These are phyloP conservation scores for Potentilla sterilis DNA, from an alignment of 306 rosid genomes.

Conservation along the genomic window DNA sequence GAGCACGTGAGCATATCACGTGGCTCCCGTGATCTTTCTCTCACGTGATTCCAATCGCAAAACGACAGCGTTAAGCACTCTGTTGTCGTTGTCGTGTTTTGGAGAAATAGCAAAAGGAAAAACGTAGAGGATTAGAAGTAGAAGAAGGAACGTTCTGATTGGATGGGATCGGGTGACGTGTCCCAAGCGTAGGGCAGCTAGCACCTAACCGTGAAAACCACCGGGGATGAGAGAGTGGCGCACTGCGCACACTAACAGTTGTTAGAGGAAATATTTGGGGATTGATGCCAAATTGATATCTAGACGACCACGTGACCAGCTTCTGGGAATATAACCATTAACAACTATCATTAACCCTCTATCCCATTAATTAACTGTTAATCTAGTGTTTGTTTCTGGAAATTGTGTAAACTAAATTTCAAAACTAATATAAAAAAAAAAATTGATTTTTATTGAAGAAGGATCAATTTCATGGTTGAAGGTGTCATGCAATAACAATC, in stretches of 20 bases:
- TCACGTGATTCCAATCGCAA: neutral
- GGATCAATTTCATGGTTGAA: too few species aligned
- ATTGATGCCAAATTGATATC: neutral
- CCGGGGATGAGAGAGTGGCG: neutral
- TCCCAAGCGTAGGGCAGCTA: neutral
- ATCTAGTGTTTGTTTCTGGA: too few species aligned
- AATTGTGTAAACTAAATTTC: too few species aligned
- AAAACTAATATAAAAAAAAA: too few species aligned
- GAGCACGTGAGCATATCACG: slow-evolving; percentile 23
- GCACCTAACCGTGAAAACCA: neutral
- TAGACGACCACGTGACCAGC: neutral
- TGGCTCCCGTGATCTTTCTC: neutral
- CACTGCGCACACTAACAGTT: neutral
- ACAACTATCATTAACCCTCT: neutral
- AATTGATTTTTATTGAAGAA: too few species aligned
- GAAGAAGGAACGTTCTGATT: neutral
- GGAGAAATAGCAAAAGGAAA: neutral
- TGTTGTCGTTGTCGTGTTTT: neutral
- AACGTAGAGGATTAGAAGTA: slow-evolving; percentile 1
- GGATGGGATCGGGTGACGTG: neutral
- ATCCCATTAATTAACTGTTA: neutral
- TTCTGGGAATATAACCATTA: neutral
- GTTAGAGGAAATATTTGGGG: neutral
- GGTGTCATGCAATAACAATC: too few species aligned
- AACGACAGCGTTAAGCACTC: neutral